Base-by-base conservation (phyloP, 352 stramenopile genomes). In the Phytophthora citricola region DNA sequence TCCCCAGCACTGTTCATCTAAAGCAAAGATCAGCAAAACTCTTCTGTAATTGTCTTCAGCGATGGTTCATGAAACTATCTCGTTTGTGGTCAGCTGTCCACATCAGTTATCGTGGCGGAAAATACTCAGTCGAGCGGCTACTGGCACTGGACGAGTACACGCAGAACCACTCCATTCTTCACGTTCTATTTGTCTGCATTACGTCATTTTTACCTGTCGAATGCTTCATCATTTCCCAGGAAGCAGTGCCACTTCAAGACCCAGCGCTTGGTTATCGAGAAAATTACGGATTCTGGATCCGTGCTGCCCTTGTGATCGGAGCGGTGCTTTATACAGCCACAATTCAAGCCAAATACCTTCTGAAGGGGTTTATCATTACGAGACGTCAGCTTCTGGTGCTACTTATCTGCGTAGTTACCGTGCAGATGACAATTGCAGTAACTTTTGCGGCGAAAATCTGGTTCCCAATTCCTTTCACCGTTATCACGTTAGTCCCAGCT, bases 121-220 rank as follows among this genome's bases (percentile, higher is more conserved):
- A 68, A 31, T 81, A 77, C 55, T 77, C 69, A 22, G 45, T 82
- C 27, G 70, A 82, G 49, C 58, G 70, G 6, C 34, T 75, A 8
- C 47, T 76, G 32, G 68, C 63, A 2, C 29, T 79, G 15, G 63
- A 75, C 6, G 48, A 71, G 11, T 82, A 78, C 40, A 66, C 49
- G 12, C 36, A 41, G 27, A 71, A 38, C 3, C 54, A 63, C 15
- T 70, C 55, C 5, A 26, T 67, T 2, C 10, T 49, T 1, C 66
- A 52, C 12, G 41, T 50, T 7, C 7, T 72, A 9, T 40, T 72
- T 8, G 63, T 75, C 6, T 79, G 54, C 6, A n/a, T 73, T 3
- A 10, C 47, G 26, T 67, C 48, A 15, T 71, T 74, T 10, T 12
- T 75, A 4, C 59, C 74, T 15, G 44, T 51, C 5, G 29, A 72